phyloP scores from a whole-genome alignment of 23 red algal species.

The Gracilaria caudata region DNA sequence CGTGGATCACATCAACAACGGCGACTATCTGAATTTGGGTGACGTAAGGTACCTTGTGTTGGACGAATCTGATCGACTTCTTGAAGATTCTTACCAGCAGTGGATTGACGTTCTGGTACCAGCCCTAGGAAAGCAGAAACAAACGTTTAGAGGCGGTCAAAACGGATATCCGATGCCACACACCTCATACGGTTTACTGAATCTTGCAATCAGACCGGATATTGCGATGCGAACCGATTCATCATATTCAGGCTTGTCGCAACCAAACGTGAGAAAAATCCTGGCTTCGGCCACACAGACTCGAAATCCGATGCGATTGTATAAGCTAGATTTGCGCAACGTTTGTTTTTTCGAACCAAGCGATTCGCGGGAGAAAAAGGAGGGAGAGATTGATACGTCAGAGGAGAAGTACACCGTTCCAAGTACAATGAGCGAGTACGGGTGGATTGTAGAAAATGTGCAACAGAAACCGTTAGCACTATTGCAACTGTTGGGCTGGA shows the following conservation, averaged over 20 bases:
- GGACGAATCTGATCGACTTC: constrained; percentile 95
- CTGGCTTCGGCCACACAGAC: constrained; percentile 89
- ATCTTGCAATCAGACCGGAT: constrained; percentile 47
- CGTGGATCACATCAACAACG: constrained; percentile 70
- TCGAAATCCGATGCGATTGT: constrained; percentile 61
- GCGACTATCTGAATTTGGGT: constrained; percentile 47
- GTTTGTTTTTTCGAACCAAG: constrained; percentile 35
- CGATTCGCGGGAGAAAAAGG: neutral
- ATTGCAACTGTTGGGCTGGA: constrained; percentile 49
- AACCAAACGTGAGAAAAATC: constrained; percentile 71
- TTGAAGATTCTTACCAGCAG: constrained; percentile 70
- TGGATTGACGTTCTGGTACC: constrained; percentile 70
- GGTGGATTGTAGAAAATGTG: constrained; percentile 37
- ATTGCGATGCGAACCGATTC: constrained; percentile 5
- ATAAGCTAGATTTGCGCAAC: constrained; percentile 55
- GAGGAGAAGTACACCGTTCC: constrained; percentile 20
- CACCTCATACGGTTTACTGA: constrained; percentile 14
- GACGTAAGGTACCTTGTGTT: constrained; percentile 82
- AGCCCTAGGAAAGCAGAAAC: constrained; percentile 10
- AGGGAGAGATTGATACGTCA: neutral
- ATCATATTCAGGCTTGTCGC: constrained; percentile 7
- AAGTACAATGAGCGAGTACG: constrained; percentile 34
- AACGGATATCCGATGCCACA: neutral
- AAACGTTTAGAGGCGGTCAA: neutral
- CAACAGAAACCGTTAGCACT: constrained; percentile 62